Conservation (phyloP, 73 alveolate genomes). For the Paramecium octaurelia region DNA sequence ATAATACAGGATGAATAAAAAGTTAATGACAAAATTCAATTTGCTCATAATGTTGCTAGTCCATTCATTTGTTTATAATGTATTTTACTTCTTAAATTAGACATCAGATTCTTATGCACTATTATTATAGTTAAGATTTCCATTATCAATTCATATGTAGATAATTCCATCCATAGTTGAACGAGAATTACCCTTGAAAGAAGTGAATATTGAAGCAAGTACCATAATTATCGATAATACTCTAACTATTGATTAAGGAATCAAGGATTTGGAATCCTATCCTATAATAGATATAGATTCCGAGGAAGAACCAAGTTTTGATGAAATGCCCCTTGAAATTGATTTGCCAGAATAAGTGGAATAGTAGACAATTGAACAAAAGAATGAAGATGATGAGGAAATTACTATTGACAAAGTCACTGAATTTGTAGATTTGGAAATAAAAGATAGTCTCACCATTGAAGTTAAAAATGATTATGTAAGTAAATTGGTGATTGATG, state of each 20-base stretch:
- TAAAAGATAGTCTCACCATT: neutral
- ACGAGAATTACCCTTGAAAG: slow-evolving; percentile 2
- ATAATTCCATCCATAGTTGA: neutral
- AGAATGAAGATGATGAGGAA: slow-evolving; percentile 38
- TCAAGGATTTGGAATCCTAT: neutral
- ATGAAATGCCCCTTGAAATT: slow-evolving; percentile 35
- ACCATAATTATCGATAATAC: slow-evolving; percentile 39
- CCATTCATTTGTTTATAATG: slow-evolving; percentile 38
- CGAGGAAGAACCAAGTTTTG: slow-evolving; percentile 52
- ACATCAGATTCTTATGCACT: slow-evolving; percentile 24
- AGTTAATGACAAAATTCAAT: slow-evolving; percentile 3
- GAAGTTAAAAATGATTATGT: slow-evolving; percentile 41
- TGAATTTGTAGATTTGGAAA: slow-evolving; percentile 6
- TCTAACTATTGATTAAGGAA: neutral
- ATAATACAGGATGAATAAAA: slow-evolving; percentile 27
- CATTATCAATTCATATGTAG: slow-evolving; percentile 22
- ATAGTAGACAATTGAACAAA: neutral
- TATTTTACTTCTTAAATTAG: neutral
- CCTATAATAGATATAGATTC: slow-evolving; percentile 9
- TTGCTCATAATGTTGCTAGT: neutral
- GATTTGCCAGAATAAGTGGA: slow-evolving; percentile 27
- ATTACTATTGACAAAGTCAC: neutral
- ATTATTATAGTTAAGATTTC: neutral
- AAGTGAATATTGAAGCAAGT: neutral
- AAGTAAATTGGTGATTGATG: slow-evolving; percentile 16